A percentile compares a stretch with the other conserved stretches of the same genome.
phyloP scores from a whole-genome alignment of 1,284 basidiomycete species.

The Leccinum holopus region DNA sequence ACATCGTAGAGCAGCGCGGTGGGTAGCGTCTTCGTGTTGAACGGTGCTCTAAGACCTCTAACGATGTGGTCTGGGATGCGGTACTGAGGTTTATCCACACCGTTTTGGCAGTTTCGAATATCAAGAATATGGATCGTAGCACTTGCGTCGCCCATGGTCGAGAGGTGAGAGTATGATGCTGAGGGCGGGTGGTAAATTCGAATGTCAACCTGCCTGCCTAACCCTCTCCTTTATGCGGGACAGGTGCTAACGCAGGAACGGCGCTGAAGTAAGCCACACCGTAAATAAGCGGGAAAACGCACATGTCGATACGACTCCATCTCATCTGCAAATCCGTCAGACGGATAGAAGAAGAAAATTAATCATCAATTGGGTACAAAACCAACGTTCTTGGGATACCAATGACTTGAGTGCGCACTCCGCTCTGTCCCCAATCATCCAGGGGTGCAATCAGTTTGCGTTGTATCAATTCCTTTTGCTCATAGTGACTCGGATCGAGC shows the following conservation, averaged over 20 bases:
- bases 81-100: conserved; percentile 7
- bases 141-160: conserved; percentile 26
- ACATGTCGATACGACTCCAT: not conserved
- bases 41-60: conserved; percentile 53
- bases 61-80: conserved; percentile 50
- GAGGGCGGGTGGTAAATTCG: not conserved
- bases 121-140: conserved; percentile 25
- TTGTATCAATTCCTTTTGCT: not conserved
- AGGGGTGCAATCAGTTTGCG: not conserved
- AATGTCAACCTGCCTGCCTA: not conserved
- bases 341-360: not conserved
- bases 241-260: not conserved
- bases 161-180: not conserved
- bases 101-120: conserved; percentile 21
- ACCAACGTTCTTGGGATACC: not conserved
- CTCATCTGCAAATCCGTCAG: not conserved
- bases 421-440: not conserved
- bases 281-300: not conserved
- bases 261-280: conserved; percentile 29
- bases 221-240: not conserved
- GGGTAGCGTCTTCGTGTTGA: conserved; percentile 67
- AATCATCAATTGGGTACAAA: conserved; percentile 7
- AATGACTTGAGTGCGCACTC: not conserved
- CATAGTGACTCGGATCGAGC: not conserved
- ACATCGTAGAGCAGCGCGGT: conserved; percentile 90